Percentiles rank a stretch among this genome's conserved stretches.
Conservation (phyloP, 139 green algal genomes). For the Nannochloris sp. region DNA sequence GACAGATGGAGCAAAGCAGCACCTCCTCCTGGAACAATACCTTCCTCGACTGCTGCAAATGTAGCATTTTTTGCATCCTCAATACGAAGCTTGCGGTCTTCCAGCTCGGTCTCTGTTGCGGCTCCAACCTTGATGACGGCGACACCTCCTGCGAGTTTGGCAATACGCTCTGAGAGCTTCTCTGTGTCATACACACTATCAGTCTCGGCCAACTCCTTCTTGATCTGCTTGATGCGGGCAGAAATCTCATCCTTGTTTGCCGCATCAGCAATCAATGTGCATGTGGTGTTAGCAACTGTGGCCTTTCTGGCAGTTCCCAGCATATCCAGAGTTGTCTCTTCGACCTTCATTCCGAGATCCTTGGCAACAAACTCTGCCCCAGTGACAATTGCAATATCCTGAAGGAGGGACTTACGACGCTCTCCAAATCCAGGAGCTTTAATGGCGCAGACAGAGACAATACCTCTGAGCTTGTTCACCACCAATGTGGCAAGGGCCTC, state of each 20-base stretch:
- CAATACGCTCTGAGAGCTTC: conserved; percentile 98
- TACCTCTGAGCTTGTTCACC: conserved; percentile 97
- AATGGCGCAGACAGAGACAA: conserved; percentile 84
- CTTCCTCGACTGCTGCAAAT: conserved; percentile 94
- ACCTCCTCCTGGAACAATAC: conserved; percentile 83
- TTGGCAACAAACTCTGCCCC: conserved; percentile 95
- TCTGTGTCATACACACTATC: conserved; percentile 96
- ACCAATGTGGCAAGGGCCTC: conserved; percentile 96
- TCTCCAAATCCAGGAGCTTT: conserved; percentile 85
- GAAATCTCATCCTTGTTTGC: conserved; percentile 95
- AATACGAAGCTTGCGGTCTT: conserved; percentile 97
- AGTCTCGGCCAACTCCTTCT: conserved; percentile 92
- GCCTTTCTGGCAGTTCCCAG: conserved; percentile 88
- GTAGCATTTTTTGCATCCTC: conserved; percentile 99
- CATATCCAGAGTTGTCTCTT: conserved; percentile 71
- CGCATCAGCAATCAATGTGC: conserved; percentile 90
- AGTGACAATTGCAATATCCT: conserved; percentile 73
- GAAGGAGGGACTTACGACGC: conserved; percentile 75
- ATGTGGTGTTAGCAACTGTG: conserved; percentile 60
- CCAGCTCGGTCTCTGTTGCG: conserved; percentile 95
- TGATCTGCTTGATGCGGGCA: conserved; percentile 85
- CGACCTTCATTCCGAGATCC: conserved; percentile 78
- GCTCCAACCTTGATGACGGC: conserved; percentile 98
- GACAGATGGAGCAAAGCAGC: conserved; percentile 89
- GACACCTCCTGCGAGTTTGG: conserved; percentile 94